Base-by-base conservation (phyloP, 495 filamentous ascomycete species). In the Annulohypoxylon bovei region DNA sequence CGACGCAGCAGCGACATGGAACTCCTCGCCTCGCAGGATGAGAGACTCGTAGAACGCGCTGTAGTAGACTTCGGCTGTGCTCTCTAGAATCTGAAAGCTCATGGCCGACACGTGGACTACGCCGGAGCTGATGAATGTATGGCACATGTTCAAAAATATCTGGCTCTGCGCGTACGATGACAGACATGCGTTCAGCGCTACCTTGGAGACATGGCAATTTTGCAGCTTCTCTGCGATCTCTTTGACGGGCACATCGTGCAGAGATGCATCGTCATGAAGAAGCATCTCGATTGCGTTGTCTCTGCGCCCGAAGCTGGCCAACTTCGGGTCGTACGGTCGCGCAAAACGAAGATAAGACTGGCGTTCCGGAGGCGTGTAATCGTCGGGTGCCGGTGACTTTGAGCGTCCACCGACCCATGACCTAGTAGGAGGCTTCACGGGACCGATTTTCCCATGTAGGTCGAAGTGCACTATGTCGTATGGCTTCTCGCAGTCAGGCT, bases 1-100 rank as follows among this genome's bases (percentile, higher is more conserved):
- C 0, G n/a, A 20, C 9, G 50, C 50, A 9, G 50, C 50, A 14
- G 50, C 50, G 28, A 54, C 50, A 6, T 54, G 50, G 28, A 54
- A 54, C n/a, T 32, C 50, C 9, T 54, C 50, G 3, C 50, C 50
- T 0, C 30, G 27, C n/a, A 54, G n/a, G 28, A 54, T 54, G n/a
- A 54, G 50, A 30, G 50, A 54, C 18, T 54, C 50, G 25, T 54
- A 54, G 18, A 54, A 54, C 8, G 50, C 50, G 28, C 27, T 54
- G 20, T 54, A 54, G 9, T 54, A 54, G n/a, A 35, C 50, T 16
- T 54, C 20, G 6, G 50, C 50, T 7, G 50, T 54, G 50, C 50
- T 54, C 50, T 54, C 50, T n/a, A 33, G 11, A 14, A 54, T 54
- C 50, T 54, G 50, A 16, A 54, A 54, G 30, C 50, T 54, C 50